These are phyloP conservation scores for Arthrobotrys iridis DNA, from an alignment of 2,329 filamentous ascomycete species.

Conservation along the genomic window DNA sequence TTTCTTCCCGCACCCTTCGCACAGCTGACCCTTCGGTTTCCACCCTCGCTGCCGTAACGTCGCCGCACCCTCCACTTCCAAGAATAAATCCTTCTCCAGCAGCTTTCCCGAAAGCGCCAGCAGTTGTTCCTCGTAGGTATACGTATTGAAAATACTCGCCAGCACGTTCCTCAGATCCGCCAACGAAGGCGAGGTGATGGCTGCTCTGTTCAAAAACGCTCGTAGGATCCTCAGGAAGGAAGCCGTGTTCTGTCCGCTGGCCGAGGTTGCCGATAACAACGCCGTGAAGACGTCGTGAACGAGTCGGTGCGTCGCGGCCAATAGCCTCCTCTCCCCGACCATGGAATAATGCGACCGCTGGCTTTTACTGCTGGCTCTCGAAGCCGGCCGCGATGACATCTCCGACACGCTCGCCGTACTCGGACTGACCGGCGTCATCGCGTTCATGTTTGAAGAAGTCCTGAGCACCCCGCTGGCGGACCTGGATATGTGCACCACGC, in stretches of 20 bases:
- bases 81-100: conserved; percentile 87
- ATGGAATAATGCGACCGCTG: conserved; percentile 50
- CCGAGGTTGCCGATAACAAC: conserved; percentile 78
- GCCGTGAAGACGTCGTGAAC: conserved; percentile 93
- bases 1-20: conserved; percentile 82
- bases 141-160: conserved; percentile 89
- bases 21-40: conserved; percentile 85
- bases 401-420: conserved; percentile 28
- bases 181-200: conserved; percentile 82
- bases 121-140: conserved; percentile 92
- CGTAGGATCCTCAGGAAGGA: conserved; percentile 90
- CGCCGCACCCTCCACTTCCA: conserved; percentile 79
- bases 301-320: conserved; percentile 75
- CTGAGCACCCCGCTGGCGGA: conserved; percentile 57
- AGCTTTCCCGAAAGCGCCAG: conserved; percentile 84
- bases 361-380: conserved; percentile 61
- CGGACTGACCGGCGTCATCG: conserved; percentile 28
- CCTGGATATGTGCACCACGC: conserved; percentile 68
- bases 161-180: conserved; percentile 87
- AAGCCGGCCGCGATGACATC: conserved; percentile 59
- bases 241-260: conserved; percentile 58
- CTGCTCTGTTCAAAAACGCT: conserved; percentile 85
- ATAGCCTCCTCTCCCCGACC: conserved; percentile 67
- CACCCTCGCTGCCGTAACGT: conserved; percentile 83
- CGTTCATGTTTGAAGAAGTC: conserved; percentile 45